phyloP scores from a whole-genome alignment of 164 flowering plant genomes.

The Paratinospora sagittata region DNA sequence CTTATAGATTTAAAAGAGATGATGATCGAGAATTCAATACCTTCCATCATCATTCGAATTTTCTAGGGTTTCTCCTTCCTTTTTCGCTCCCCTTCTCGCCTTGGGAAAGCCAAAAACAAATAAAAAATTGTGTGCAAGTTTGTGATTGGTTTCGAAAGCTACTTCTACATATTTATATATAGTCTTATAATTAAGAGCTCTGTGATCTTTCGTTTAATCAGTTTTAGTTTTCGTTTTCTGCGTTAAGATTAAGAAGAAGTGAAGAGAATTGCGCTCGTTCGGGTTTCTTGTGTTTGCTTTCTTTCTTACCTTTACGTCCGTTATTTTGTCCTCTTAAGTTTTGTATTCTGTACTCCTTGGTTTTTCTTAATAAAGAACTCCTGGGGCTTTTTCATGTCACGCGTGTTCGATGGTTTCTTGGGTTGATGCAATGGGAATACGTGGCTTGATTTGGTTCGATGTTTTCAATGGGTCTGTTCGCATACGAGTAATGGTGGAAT shows the following conservation, averaged over 20 bases:
- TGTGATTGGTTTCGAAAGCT: too few species aligned
- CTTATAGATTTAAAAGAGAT: not conserved
- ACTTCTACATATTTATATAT: too few species aligned
- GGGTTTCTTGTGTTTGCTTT: not conserved
- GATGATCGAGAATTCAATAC: not conserved
- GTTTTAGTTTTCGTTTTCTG: not conserved
- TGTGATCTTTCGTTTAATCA: not conserved
- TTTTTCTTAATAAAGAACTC: not conserved
- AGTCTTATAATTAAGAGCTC: not conserved
- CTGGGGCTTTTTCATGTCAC: not conserved
- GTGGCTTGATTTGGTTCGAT: too few species aligned
- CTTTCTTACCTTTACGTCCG: not conserved
- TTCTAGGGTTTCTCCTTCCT: conserved; percentile 1
- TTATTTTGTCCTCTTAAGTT: not conserved
- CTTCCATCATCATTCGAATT: not conserved
- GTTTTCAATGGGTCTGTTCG: too few species aligned
- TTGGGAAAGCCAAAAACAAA: not conserved
- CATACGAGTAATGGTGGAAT: too few species aligned
- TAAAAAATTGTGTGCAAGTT: too few species aligned
- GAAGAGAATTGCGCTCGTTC: not conserved
- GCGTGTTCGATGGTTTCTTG: not conserved
- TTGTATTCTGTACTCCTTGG: not conserved
- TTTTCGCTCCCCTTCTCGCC: not conserved
- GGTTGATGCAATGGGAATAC: too few species aligned
- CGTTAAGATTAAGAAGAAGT: not conserved